phyloP scores from a whole-genome alignment of 495 filamentous ascomycete genomes.

The Penicillium chermesinum region DNA sequence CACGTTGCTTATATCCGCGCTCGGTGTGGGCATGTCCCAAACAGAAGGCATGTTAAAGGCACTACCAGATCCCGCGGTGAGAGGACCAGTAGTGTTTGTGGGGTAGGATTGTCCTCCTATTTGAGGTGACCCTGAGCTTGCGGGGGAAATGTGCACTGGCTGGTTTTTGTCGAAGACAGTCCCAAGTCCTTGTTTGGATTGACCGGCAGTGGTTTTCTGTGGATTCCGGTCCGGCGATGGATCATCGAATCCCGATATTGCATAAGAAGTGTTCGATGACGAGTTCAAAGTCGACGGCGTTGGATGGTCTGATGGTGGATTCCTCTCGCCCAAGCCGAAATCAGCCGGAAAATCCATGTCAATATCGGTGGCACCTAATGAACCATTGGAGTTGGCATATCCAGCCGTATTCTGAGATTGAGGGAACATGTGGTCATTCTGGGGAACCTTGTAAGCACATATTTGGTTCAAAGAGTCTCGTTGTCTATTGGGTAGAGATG shows the following conservation, averaged over 20 bases:
- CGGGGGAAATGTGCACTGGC: slow-evolving; percentile 13
- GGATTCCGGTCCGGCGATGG: slow-evolving; percentile 19
- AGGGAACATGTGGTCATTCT: slow-evolving; percentile 7
- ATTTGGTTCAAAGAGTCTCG: slow-evolving; percentile 13
- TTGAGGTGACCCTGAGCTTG: slow-evolving; percentile 8
- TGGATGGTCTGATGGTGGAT: slow-evolving; percentile 31
- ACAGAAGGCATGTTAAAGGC: slow-evolving; percentile 16
- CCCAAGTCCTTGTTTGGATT: slow-evolving; percentile 9
- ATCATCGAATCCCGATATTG: slow-evolving; percentile 23
- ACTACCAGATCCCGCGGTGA: slow-evolving; percentile 6
- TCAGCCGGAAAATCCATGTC: slow-evolving; percentile 32
- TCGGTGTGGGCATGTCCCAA: slow-evolving; percentile 24
- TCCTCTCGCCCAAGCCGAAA: slow-evolving; percentile 24
- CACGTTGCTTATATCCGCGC: slow-evolving; percentile 11
- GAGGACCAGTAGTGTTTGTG: slow-evolving; percentile 6
- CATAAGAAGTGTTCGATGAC: slow-evolving; percentile 32
- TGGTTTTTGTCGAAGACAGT: slow-evolving; percentile 16
- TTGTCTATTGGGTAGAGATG: slow-evolving; percentile 28
- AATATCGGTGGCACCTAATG: slow-evolving; percentile 17
- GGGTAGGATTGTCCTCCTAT: slow-evolving; percentile 11
- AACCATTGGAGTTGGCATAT: slow-evolving; percentile 4
- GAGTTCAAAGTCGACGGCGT: slow-evolving; percentile 35
- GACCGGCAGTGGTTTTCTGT: slow-evolving; percentile 5
- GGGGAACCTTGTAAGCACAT: no score
- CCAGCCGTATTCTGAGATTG: background rate